Base-by-base conservation (phyloP, 768 basidiomycete species). In the Pulveroboletus sp. region DNA sequence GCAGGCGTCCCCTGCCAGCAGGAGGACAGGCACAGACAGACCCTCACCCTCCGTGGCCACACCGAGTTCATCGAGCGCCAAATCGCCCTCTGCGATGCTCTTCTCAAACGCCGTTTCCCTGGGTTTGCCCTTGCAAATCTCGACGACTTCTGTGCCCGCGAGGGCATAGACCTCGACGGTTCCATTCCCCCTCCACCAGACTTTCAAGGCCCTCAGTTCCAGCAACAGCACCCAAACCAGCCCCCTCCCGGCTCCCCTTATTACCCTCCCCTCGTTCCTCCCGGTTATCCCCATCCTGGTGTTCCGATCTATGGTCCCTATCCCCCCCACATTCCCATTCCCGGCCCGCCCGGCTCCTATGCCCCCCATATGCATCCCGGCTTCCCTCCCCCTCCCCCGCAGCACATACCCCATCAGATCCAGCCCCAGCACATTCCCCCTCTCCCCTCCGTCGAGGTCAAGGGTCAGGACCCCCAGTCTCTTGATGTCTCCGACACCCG, bases 11-110 rank as follows among this genome's bases (percentile, higher is more conserved):
- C 77, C 36, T 93, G 90, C 72, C 83, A 91, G 63, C 90, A 93
- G 65, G 90, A 93, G 62, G 90, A 93, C 72, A 75, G 90, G 40
- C 89, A 93, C 69, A 75, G 89, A 34, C 87, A 91, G 76, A 89
- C 86, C 1, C 79, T 93, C 60, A 91, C 89, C 43, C 86, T 86
- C 2, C 76, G 90, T 34, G 90, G 89, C 30, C 84, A 92, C 68
- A 85, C 87, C 0, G 89, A 91, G 63, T 85, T 77, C 53, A 70
- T 93, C 65, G 90, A 93, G 72, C 79, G 81, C 56, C 85, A 89
- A 72, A 78, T 93, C 42, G 73, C 78, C 1, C 86, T 89, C 55
- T 91, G 89, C 61, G 81, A 83, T 53, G 83, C 83, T 16, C 81
- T 93, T 38, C 80, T 93, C 60, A 87, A 87, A 68, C 81, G 80